A percentile compares a stretch with the other conserved stretches of the same genome.
Evolutionary conservation across 768 basidiomycete genomes (phyloP).

Genomic region (Mrakia frigida): DNA sequence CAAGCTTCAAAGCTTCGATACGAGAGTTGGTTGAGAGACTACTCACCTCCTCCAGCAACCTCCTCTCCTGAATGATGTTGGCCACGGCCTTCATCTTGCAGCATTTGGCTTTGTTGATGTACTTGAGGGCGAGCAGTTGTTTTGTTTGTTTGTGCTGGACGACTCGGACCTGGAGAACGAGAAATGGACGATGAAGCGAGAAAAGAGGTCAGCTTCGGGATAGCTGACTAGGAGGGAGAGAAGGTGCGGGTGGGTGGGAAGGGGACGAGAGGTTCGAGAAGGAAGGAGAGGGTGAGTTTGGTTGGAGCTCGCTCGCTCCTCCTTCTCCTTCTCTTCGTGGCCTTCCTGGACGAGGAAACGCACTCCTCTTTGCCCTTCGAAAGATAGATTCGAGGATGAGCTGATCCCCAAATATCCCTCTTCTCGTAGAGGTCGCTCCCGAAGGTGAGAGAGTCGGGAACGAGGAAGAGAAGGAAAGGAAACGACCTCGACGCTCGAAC

Average conservation of each 20-base stretch:
- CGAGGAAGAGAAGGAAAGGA: background rate
- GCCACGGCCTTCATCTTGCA: constrained; percentile 85
- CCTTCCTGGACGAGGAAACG: no score
- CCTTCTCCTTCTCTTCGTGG: no score
- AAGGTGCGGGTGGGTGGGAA: background rate
- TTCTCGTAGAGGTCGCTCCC: no score
- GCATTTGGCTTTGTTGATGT: constrained; percentile 92
- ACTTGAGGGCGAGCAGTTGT: constrained; percentile 90
- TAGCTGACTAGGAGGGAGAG: background rate
- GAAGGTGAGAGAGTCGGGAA: background rate
- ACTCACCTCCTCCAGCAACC: constrained; percentile 83
- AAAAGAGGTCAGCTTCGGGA: background rate
- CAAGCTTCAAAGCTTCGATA: no score
- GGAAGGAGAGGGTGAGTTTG: background rate
- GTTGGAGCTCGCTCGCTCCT: no score
- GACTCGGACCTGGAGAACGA: constrained; percentile 68
- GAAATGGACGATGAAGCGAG: constrained; percentile 16
- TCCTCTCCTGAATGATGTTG: constrained; percentile 88
- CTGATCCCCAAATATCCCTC: no score
- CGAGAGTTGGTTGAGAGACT: no score
- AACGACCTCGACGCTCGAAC: constrained; percentile 14
- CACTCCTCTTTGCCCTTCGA: no score
- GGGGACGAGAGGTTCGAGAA: constrained; percentile 1
- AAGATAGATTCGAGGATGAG: no score
- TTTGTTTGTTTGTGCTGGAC: constrained; percentile 93